Evolutionary conservation across 2,329 filamentous ascomycete genomes (phyloP).

Genomic region (Aspergillus aculeatus): DNA sequence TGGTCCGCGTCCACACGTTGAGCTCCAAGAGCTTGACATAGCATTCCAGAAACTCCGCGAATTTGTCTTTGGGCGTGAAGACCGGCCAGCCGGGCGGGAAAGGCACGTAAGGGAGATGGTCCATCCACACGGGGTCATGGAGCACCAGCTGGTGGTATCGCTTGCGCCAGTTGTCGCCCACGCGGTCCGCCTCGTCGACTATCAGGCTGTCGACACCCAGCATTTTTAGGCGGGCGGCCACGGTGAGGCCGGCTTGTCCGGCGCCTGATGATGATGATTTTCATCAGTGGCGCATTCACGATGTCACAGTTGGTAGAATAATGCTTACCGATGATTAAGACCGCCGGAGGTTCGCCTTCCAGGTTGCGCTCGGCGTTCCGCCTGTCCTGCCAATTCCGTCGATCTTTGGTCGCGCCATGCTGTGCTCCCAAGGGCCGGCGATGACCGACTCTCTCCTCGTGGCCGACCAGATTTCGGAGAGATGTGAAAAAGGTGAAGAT

Average conservation of each 20-base stretch:
- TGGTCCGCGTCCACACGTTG: slow-evolving; percentile 63
- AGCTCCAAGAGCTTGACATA: slow-evolving; percentile 67
- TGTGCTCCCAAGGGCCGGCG: slow-evolving; percentile 57
- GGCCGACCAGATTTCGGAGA: slow-evolving; percentile 54
- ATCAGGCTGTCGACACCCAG: slow-evolving; percentile 56
- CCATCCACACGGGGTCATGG: slow-evolving; percentile 63
- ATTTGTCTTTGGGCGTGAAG: slow-evolving; percentile 70
- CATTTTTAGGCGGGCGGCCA: slow-evolving; percentile 60
- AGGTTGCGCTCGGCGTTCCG: slow-evolving; percentile 52
- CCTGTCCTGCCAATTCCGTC: slow-evolving; percentile 62
- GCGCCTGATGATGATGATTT: slow-evolving; percentile 44
- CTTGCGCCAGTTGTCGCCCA: slow-evolving; percentile 65
- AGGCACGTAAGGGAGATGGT: slow-evolving; percentile 60
- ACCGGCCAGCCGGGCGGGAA: slow-evolving; percentile 67
- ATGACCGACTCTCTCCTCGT: slow-evolving; percentile 51
- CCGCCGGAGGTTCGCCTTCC: slow-evolving; percentile 54
- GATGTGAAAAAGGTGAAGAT: slow-evolving; percentile 64
- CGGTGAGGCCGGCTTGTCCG: slow-evolving; percentile 60
- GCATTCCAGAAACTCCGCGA: slow-evolving; percentile 66
- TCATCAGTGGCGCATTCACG: background rate
- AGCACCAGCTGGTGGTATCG: slow-evolving; percentile 65
- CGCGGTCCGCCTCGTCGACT: slow-evolving; percentile 57
- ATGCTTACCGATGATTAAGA: slow-evolving; percentile 59
- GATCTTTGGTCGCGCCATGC: slow-evolving; percentile 52
- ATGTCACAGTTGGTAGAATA: background rate